Percentiles rank a stretch among this genome's conserved stretches.
phyloP scores from a whole-genome alignment of 495 filamentous ascomycete species.

The Lophium mytilinum region DNA sequence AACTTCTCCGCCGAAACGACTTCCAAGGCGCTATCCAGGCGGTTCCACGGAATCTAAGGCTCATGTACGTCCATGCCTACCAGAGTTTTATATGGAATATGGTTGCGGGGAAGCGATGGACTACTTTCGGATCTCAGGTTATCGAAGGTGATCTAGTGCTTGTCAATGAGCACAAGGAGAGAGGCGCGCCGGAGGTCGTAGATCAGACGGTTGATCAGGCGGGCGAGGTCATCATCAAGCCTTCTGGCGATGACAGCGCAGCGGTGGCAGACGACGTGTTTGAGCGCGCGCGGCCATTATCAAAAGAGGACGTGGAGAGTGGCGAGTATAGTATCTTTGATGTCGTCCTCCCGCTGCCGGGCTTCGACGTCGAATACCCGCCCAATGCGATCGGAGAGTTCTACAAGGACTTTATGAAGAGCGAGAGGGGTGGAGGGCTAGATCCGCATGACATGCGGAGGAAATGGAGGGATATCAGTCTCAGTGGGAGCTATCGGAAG shows the following conservation, averaged over 20 bases:
- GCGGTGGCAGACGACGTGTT: constrained; percentile 50
- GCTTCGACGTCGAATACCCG: constrained; percentile 84
- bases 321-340: constrained; percentile 79
- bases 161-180: constrained; percentile 46
- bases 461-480: constrained; percentile 71
- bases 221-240: constrained; percentile 59
- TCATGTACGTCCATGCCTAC: constrained; percentile 96
- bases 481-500: constrained; percentile 85
- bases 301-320: constrained; percentile 66
- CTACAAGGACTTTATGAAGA: constrained; percentile 78
- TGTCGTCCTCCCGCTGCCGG: constrained; percentile 87
- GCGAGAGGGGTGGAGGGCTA: constrained; percentile 61
- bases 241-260: constrained; percentile 48
- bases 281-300: constrained; percentile 65
- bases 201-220: constrained; percentile 52
- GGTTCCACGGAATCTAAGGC: constrained; percentile 67
- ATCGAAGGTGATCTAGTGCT: constrained; percentile 84
- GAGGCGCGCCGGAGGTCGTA: constrained; percentile 29
- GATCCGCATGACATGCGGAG: constrained; percentile 85
- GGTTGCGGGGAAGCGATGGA: constrained; percentile 71
- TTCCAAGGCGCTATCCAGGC: constrained; percentile 68
- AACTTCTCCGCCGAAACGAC: constrained; percentile 42
- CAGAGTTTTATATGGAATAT: constrained; percentile 91
- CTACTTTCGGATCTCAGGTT: constrained; percentile 57
- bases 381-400: constrained; percentile 69